Percentiles rank a stretch among this genome's conserved stretches.
phyloP scores from a whole-genome alignment of 495 filamentous ascomycete genomes.

The Penicillium odoratum region DNA sequence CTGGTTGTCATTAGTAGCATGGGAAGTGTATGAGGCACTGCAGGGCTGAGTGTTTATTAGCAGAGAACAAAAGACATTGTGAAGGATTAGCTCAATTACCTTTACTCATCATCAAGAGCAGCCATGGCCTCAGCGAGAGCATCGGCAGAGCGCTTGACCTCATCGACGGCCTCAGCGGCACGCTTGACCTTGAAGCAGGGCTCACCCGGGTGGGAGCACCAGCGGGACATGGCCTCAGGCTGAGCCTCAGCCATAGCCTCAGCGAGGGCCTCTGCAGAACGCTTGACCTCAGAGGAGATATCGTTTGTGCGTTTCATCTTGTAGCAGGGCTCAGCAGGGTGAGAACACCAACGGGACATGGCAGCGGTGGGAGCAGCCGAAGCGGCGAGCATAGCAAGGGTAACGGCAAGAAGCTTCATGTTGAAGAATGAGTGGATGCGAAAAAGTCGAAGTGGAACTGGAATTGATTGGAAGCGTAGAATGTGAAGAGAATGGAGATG shows the following conservation, averaged over 20 bases:
- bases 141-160: conserved; percentile 40
- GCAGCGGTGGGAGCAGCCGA: conserved; percentile 37
- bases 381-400: conserved; percentile 40
- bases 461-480: conserved; percentile 8
- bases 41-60: background rate
- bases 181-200: conserved; percentile 49
- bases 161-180: conserved; percentile 39
- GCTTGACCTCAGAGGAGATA: conserved; percentile 41
- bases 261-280: conserved; percentile 51
- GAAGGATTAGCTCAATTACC: conserved; percentile 10
- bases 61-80: background rate
- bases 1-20: background rate
- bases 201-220: conserved; percentile 44
- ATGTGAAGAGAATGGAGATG: conserved; percentile 16
- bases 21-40: background rate
- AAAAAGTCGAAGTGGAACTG: conserved; percentile 12
- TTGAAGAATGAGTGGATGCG: conserved; percentile 13
- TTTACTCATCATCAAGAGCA: conserved; percentile 36
- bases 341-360: conserved; percentile 35
- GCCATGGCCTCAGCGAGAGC: conserved; percentile 44
- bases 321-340: conserved; percentile 35
- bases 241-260: conserved; percentile 41
- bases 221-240: conserved; percentile 32
- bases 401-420: conserved; percentile 51
- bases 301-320: conserved; percentile 38